Evolutionary conservation across 352 stramenopile species (phyloP).

Genomic region (Lagenidium giganteum): DNA sequence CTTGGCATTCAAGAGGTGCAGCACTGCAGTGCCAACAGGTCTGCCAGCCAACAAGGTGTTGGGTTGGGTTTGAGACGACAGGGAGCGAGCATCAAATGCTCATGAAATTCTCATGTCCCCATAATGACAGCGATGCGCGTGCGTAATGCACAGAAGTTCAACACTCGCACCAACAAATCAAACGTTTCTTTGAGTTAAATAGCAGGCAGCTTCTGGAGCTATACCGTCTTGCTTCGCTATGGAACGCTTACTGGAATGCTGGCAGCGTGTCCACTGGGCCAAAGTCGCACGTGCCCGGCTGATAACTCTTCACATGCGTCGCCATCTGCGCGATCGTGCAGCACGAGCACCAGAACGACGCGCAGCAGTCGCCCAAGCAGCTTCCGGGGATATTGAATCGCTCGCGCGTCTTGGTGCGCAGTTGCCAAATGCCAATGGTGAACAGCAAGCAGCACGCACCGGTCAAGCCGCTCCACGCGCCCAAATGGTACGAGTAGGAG

Average conservation of each 20-base stretch:
- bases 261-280: constrained; percentile 41
- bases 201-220: constrained; percentile 8
- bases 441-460: constrained; percentile 14
- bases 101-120: too few species aligned
- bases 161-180: constrained; percentile 4
- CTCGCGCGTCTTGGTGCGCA: constrained; percentile 27
- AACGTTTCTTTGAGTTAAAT: not conserved
- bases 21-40: too few species aligned
- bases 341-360: constrained; percentile 34
- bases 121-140: too few species aligned
- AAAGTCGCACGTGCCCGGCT: constrained; percentile 41
- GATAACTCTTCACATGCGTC: constrained; percentile 56
- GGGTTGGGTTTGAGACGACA: too few species aligned
- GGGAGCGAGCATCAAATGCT: too few species aligned
- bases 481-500: not conserved
- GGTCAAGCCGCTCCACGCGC: too few species aligned
- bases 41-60: too few species aligned
- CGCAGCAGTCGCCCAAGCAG: constrained; percentile 23
- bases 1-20: too few species aligned
- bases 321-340: constrained; percentile 60
- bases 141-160: too few species aligned
- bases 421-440: constrained; percentile 21
- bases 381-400: constrained; percentile 54
- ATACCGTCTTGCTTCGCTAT: not conserved
- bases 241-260: constrained; percentile 9